Conservation (phyloP, 805 yeast genomes). For the Yarrowia phangngaensis region DNA sequence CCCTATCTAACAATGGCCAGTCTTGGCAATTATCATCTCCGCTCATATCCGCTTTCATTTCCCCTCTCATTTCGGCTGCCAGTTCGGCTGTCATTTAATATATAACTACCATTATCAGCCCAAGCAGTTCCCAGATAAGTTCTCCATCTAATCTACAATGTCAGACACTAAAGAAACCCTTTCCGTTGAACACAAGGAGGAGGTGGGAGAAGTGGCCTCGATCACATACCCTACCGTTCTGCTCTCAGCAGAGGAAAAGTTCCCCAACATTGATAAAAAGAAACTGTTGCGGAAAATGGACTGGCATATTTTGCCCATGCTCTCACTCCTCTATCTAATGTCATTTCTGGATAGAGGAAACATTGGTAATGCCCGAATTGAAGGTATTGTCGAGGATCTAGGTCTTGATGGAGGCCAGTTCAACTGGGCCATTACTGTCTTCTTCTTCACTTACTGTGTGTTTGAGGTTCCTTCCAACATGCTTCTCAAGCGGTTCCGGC, state of each 20-base stretch:
- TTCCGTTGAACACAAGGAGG: too few relatives aligned
- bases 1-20: too few relatives aligned
- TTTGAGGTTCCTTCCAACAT: conserved; percentile 35
- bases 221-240: too few relatives aligned
- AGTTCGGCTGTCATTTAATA: too few relatives aligned
- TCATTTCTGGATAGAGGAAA: conserved; percentile 52
- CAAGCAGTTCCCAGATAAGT: too few relatives aligned
- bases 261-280: conserved; percentile 27
- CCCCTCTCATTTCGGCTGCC: too few relatives aligned
- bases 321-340: conserved; percentile 47
- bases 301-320: conserved; percentile 45
- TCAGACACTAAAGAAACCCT: too few relatives aligned
- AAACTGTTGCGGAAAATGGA: conserved; percentile 43
- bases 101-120: too few relatives aligned
- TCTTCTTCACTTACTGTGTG: conserved; percentile 37
- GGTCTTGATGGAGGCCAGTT: conserved; percentile 35
- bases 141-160: too few relatives aligned
- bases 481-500: conserved; percentile 38
- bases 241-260: conserved; percentile 23
- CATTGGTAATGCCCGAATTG: conserved; percentile 52
- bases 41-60: too few relatives aligned
- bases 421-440: conserved; percentile 44
- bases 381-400: conserved; percentile 46
- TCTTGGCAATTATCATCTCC: too few relatives aligned
- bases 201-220: too few relatives aligned